Percentiles rank a stretch among this genome's conserved stretches.
phyloP scores from a whole-genome alignment of 192 early-diverging fungal genomes.

The Spizellomyces sp. region DNA sequence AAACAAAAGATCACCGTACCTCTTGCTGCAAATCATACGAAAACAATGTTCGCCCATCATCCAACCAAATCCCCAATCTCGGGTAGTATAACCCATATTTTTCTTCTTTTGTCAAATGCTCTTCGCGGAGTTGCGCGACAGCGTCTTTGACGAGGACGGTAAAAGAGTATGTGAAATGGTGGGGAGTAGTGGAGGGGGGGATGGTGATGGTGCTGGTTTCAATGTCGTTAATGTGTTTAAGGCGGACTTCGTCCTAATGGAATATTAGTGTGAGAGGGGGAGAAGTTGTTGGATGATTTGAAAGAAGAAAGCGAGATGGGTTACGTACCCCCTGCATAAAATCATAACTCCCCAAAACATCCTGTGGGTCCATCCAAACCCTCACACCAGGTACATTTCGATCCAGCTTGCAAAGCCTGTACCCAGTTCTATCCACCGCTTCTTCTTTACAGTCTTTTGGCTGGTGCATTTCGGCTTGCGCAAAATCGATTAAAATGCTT shows the following conservation, averaged over 20 bases:
- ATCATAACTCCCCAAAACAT: constrained; percentile 21
- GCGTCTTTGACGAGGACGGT: constrained; percentile 23
- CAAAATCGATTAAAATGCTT: constrained; percentile 15
- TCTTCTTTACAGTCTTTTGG: no score
- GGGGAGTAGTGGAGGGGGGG: constrained; percentile 14
- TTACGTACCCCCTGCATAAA: constrained; percentile 15
- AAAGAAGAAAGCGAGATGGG: no score
- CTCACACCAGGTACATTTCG: constrained; percentile 26
- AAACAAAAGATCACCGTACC: constrained; percentile 9
- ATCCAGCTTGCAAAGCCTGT: constrained; percentile 34
- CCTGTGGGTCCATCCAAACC: constrained; percentile 30
- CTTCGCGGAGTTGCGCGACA: constrained; percentile 17
- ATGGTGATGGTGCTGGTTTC: constrained; percentile 16
- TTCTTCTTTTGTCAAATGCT: constrained; percentile 15
- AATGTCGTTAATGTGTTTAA: constrained; percentile 33
- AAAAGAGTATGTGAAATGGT: constrained; percentile 23
- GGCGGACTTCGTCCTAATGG: constrained; percentile 29
- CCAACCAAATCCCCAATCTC: constrained; percentile 36
- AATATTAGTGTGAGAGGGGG: not conserved
- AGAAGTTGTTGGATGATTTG: no score
- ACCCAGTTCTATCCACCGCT: not conserved
- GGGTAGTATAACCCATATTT: constrained; percentile 35
- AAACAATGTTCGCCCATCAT: constrained; percentile 25
- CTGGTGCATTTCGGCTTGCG: not conserved
- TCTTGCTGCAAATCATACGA: constrained; percentile 32